Conservation (phyloP, 2,329 filamentous ascomycete genomes). For the Stromatinia cepivora region DNA sequence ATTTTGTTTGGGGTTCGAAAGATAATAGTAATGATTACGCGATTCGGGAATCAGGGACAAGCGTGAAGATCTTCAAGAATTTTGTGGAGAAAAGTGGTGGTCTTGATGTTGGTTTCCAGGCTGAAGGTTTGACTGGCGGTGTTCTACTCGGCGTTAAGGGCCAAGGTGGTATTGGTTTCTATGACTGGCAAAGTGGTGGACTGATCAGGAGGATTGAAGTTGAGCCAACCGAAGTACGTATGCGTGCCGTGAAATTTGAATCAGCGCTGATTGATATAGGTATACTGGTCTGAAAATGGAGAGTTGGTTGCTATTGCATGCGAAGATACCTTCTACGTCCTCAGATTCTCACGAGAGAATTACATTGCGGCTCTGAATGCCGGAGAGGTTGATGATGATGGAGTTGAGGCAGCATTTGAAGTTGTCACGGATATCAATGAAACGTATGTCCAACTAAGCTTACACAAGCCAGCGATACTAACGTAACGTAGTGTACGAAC, state of each 20-base stretch:
- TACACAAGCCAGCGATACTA: slow-evolving; percentile 28
- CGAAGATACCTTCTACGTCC: slow-evolving; percentile 92
- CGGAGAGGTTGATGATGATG: slow-evolving; percentile 78
- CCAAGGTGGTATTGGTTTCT: slow-evolving; percentile 91
- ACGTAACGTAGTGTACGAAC: slow-evolving; percentile 68
- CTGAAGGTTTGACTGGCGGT: slow-evolving; percentile 86
- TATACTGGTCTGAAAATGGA: slow-evolving; percentile 97
- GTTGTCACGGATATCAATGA: slow-evolving; percentile 95
- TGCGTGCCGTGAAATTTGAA: neutral
- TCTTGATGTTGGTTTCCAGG: slow-evolving; percentile 91
- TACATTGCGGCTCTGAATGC: slow-evolving; percentile 81
- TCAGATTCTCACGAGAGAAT: slow-evolving; percentile 86
- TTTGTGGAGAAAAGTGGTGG: slow-evolving; percentile 89
- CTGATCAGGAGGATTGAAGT: slow-evolving; percentile 91
- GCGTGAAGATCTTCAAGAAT: slow-evolving; percentile 96
- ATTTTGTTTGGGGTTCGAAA: slow-evolving; percentile 96
- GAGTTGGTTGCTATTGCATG: slow-evolving; percentile 91
- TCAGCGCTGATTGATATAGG: slow-evolving; percentile 46
- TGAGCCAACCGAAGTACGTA: slow-evolving; percentile 53
- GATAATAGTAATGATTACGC: slow-evolving; percentile 99
- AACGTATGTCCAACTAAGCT: slow-evolving; percentile 53
- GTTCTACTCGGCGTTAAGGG: slow-evolving; percentile 92
- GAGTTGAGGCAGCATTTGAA: slow-evolving; percentile 93
- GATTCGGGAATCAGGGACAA: slow-evolving; percentile 90
- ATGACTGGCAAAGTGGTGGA: slow-evolving; percentile 89